Percentiles rank a stretch among this genome's conserved stretches.
Conservation (phyloP, 495 filamentous ascomycete species). For the Pseudotulostoma volvatum region DNA sequence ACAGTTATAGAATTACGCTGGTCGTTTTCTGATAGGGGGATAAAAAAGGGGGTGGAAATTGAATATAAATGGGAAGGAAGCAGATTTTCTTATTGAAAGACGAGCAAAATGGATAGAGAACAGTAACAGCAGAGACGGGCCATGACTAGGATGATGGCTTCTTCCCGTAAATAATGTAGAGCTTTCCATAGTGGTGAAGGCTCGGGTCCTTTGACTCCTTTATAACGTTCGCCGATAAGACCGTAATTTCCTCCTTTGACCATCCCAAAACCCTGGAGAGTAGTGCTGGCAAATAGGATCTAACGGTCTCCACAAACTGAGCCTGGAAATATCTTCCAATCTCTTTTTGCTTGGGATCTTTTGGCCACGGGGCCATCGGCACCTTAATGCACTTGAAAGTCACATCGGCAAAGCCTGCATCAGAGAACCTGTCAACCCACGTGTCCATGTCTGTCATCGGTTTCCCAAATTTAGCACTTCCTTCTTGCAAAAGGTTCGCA, state of each 20-base stretch:
- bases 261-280: slow-evolving; percentile 38
- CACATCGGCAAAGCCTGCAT: slow-evolving; percentile 44
- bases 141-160: slow-evolving; percentile 2
- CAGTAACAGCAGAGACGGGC: too few species aligned
- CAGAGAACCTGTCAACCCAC: slow-evolving; percentile 15
- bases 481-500: slow-evolving; percentile 32
- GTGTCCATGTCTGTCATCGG: slow-evolving; percentile 29
- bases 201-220: slow-evolving; percentile 13
- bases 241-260: slow-evolving; percentile 7
- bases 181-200: slow-evolving; percentile 13
- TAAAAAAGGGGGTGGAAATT: too few species aligned
- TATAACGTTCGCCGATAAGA: slow-evolving; percentile 12
- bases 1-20: too few species aligned
- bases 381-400: slow-evolving; percentile 38
- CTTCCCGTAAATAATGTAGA: slow-evolving; percentile 5
- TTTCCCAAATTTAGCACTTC: slow-evolving; percentile 29
- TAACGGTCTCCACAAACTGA: slow-evolving; percentile 41
- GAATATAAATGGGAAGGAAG: too few species aligned
- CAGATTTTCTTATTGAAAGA: too few species aligned
- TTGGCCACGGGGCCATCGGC: slow-evolving; percentile 50
- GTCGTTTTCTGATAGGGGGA: too few species aligned
- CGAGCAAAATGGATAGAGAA: too few species aligned
- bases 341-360: slow-evolving; percentile 45
- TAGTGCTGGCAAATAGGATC: slow-evolving; percentile 35
- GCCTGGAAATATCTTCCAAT: slow-evolving; percentile 45